Evolutionary conservation across 140 eudicot species (phyloP), one percentile per base, ranked within the genome.

Genomic region (Flaveria floridana): DNA sequence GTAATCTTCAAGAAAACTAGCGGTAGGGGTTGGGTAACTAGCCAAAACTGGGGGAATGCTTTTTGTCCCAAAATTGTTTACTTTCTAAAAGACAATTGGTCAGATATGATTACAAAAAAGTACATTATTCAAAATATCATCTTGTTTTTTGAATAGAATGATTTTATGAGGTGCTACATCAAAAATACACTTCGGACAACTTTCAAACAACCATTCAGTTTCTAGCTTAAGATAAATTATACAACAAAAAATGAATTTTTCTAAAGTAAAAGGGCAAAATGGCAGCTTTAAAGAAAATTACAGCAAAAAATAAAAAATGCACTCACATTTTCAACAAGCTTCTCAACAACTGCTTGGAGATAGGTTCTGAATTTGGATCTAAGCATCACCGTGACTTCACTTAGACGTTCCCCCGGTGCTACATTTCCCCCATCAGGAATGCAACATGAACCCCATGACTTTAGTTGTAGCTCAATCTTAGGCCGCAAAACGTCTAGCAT

Each of bases 361-460:
- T 91, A 91, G 74, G 82, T 88, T 68, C 97, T 79, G 78, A 91
- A 91, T 72, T 91, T 91, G 21, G 97, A 78, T 81, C 97, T 76
- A 65, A 91, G 89, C 97, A 88, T 91, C 41, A 91, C 97, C 1
- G 90, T 88, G 6, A 91, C 92, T 87, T 91, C 95, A 79, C 95
- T 91, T 68, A 91, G 77, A 57, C 92, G 92, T 80, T 91, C 97
- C 23, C 97, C 97, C 7, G 92, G 90, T 18, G 89, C 85, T 2
- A 87, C 81, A 61, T 82, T 84, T 25, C 95, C 90, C 1, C 88
- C 90, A 30, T 84, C 89, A 3, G 95, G 97, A 55, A 91, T 80
- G 81, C 97, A 91, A 41, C 84, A 80, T 12, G 95, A 84, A 78
- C 92, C 92, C 97, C 95, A 79, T 50, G 97, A 83, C 78, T 85